Percentiles rank a stretch among this genome's conserved stretches.
Conservation (phyloP, 2,329 filamentous ascomycete genomes). For the Teratosphaeria pseudoeucalypti region DNA sequence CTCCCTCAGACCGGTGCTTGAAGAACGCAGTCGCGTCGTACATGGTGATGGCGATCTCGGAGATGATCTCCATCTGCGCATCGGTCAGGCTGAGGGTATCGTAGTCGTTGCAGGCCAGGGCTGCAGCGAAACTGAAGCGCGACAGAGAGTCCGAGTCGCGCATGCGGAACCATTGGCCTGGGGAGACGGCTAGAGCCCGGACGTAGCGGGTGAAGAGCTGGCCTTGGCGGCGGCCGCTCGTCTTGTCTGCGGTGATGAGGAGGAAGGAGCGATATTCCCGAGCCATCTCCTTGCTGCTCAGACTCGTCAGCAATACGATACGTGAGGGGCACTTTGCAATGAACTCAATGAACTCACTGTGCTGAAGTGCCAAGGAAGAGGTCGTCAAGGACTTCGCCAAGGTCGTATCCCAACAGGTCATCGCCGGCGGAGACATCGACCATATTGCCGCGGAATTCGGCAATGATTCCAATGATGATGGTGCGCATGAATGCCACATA, state of each 20-base stretch:
- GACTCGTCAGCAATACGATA: background rate
- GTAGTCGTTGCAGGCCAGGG: background rate
- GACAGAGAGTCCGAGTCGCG: background rate
- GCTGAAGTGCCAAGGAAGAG: background rate
- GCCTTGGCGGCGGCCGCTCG: background rate
- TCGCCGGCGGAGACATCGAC: conserved; percentile 8
- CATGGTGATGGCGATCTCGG: background rate
- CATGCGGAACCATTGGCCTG: background rate
- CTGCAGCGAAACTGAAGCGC: background rate
- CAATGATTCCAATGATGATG: conserved; percentile 15
- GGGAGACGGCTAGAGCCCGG: background rate
- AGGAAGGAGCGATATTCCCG: background rate
- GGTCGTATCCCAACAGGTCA: conserved; percentile 8
- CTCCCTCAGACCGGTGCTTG: background rate
- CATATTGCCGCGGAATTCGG: conserved; percentile 11
- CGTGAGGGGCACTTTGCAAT: background rate
- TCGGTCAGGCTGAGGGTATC: background rate
- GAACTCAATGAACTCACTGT: background rate
- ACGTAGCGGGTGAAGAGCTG: background rate
- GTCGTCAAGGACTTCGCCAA: background rate
- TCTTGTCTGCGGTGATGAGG: background rate
- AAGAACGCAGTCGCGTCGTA: background rate
- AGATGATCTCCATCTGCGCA: background rate
- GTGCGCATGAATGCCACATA: conserved; percentile 15
- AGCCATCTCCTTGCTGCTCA: background rate